Percentiles rank a stretch among this genome's conserved stretches.
Evolutionary conservation across 208 protist species (phyloP).

Genomic region (Naegleria fowleri): DNA sequence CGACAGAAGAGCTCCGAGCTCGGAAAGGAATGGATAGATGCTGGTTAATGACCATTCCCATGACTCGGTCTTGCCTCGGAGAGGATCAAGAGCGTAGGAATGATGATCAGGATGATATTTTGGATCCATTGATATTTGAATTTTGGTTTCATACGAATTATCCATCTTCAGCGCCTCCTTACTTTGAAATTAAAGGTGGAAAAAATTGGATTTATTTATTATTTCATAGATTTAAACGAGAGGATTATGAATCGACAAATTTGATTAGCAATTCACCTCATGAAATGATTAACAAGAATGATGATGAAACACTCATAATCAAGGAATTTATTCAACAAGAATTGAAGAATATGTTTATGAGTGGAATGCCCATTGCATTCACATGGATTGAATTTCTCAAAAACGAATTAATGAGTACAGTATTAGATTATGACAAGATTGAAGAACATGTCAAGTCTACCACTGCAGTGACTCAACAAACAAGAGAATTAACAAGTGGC

Average conservation of each 20-base stretch:
- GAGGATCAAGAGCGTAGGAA: too few relatives aligned
- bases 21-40: not conserved
- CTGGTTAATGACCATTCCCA: not conserved
- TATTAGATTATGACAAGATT: not conserved
- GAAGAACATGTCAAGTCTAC: not conserved
- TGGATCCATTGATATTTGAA: not conserved
- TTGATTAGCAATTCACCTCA: not conserved
- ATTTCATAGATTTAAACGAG: not conserved
- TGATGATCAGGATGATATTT: not conserved
- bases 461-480: too few relatives aligned
- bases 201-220: not conserved
- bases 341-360: not conserved
- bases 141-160: not conserved
- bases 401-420: not conserved
- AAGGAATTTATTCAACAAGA: not conserved
- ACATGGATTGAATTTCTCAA: slow-evolving; percentile 6
- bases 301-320: not conserved
- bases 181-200: not conserved
- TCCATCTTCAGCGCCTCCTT: not conserved
- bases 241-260: not conserved
- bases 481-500: not conserved
- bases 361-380: not conserved
- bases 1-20: not conserved
- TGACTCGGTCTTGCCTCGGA: not conserved
- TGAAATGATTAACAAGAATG: not conserved